phyloP scores from a whole-genome alignment of 495 filamentous ascomycete species.

The Daldinia loculata region DNA sequence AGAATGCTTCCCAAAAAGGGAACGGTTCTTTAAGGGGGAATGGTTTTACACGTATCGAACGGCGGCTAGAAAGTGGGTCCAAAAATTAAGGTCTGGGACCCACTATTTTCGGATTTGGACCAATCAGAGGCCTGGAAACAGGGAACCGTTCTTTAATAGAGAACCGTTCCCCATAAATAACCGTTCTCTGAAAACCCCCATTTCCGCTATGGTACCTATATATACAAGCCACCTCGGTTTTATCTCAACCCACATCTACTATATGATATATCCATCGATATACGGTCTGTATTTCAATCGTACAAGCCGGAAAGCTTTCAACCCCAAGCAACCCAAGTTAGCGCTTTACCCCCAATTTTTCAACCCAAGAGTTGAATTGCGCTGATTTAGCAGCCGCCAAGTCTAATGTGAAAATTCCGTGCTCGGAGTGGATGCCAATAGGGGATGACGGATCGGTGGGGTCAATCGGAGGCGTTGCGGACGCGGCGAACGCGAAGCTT shows the following conservation, averaged over 20 bases:
- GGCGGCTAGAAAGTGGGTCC: no score
- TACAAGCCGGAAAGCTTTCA: slow-evolving; percentile 3
- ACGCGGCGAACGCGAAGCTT: slow-evolving; percentile 53
- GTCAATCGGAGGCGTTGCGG: slow-evolving; percentile 43
- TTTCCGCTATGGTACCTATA: no score
- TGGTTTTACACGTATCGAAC: no score
- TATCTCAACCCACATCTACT: slow-evolving; percentile 16
- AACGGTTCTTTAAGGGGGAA: no score
- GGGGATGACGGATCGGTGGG: slow-evolving; percentile 48
- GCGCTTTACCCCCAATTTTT: slow-evolving; percentile 22
- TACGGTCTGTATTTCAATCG: slow-evolving; percentile 12
- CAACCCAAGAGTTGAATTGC: slow-evolving; percentile 49
- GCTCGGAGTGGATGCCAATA: slow-evolving; percentile 53
- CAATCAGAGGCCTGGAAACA: no score
- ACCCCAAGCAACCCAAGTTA: background rate
- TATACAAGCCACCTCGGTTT: slow-evolving; percentile 6
- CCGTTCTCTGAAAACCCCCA: no score
- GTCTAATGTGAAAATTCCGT: slow-evolving; percentile 50
- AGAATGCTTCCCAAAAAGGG: no score
- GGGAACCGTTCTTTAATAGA: no score
- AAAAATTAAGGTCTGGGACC: no score
- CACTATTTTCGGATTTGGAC: no score
- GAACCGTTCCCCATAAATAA: no score
- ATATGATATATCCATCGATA: slow-evolving; percentile 19
- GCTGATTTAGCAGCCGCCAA: slow-evolving; percentile 50